phyloP scores from a whole-genome alignment of 495 filamentous ascomycete species.

The Aspergillus incahuasiensis region DNA sequence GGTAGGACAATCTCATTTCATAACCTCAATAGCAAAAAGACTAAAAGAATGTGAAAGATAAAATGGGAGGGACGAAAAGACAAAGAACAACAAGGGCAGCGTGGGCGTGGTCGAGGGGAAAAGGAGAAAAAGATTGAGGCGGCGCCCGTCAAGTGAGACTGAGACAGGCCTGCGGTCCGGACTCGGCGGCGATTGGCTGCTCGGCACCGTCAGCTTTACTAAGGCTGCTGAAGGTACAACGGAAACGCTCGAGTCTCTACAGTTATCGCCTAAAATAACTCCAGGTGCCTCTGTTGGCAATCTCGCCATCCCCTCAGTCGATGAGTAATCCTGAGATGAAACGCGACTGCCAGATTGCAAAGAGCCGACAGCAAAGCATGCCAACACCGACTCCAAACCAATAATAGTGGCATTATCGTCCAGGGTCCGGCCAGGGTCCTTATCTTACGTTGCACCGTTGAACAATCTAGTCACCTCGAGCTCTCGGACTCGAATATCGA shows the following conservation, averaged over 20 bases:
- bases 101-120: conserved; percentile 1
- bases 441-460: background rate
- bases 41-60: background rate
- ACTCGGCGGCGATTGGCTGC: background rate
- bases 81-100: background rate
- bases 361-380: too few relatives aligned
- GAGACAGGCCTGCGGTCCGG: background rate
- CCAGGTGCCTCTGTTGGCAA: background rate
- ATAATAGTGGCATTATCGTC: background rate
- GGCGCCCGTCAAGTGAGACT: background rate
- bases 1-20: conserved; percentile 43
- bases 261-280: background rate
- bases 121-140: conserved; percentile 4
- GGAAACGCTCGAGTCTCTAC: too few relatives aligned
- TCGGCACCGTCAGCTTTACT: background rate
- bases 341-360: background rate
- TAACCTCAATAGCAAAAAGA: conserved; percentile 20
- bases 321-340: background rate
- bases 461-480: too few relatives aligned
- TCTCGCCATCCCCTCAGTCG: background rate
- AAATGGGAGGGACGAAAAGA: background rate
- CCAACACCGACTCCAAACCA: background rate
- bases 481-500: background rate
- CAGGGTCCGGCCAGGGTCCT: background rate
- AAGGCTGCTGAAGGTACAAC: background rate